Base-by-base conservation (phyloP, 2,329 filamentous ascomycete species). In the Zarea fungicola region DNA sequence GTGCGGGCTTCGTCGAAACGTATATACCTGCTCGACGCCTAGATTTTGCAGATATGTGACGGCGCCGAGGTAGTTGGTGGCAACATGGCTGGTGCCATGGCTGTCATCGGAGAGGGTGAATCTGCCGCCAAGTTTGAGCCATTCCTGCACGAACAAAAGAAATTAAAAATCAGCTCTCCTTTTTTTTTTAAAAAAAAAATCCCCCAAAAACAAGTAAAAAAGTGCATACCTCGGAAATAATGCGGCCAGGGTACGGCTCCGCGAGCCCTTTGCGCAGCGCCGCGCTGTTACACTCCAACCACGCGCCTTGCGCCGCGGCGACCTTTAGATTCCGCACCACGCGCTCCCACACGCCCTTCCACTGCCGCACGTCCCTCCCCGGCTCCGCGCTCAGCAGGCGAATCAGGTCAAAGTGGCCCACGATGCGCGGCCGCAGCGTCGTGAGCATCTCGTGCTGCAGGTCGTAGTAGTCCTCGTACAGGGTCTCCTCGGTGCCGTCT, bases 51-150 rank as follows among this genome's bases (percentile, higher is more conserved):
- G 70, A 64, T 87, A 96, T 1, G 79, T 74, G 50, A 95, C 68
- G 5, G 87, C 81, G 34, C 78, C 79, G 39, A 65, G 62, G 69
- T 93, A 97, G 63, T 95, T 92, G 43, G 89, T 84, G n/a, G 84
- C 89, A 5, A 99, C 78, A 63, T 99, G 92, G 2, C 80, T 85
- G 51, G 89, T 78, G 32, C 88, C 88, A 70, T 99, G 93, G 65
- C 90, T 96, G 68, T 99, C 93, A 65, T 99, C 93, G 6, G 89
- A 96, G 58, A 99, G 77, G 46, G 89, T 95, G 67, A 97, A 95
- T 52, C 79, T 80, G 21, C 93, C 91, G 21, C 84, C 84, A 59
- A 88, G 75, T 7, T 68, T 68, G 47, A 90, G 62, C 72, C 89
- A 95, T 63, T 81, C 80, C 85, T 87, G 32, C 4, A n/a, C 11